phyloP scores from a whole-genome alignment of 2,329 filamentous ascomycete genomes.

The Alternaria sp. region DNA sequence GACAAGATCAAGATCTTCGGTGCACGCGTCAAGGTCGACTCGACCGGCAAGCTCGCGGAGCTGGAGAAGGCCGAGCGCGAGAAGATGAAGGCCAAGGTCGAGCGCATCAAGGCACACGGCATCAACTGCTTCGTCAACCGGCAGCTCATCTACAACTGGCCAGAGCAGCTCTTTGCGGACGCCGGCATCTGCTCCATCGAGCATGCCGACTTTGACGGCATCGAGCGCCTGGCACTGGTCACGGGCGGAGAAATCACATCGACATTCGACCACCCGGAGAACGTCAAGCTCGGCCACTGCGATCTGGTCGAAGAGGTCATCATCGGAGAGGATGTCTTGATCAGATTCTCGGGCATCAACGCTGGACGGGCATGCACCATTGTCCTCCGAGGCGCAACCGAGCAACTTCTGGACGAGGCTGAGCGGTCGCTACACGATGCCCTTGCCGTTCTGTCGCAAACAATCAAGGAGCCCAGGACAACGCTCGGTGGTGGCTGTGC shows the following conservation, averaged over 20 bases:
- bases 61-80: conserved; percentile 97
- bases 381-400: conserved; percentile 92
- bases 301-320: conserved; percentile 97
- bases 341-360: conserved; percentile 95
- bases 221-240: conserved; percentile 91
- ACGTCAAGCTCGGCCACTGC: conserved; percentile 94
- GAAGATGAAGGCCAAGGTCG: conserved; percentile 99
- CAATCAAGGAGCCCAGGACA: conserved; percentile 89
- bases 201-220: conserved; percentile 98
- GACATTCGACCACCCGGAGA: conserved; percentile 97
- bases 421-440: conserved; percentile 96
- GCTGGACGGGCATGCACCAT: conserved; percentile 95
- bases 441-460: conserved; percentile 93
- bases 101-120: conserved; percentile 97
- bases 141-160: conserved; percentile 99
- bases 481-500: conserved; percentile 95
- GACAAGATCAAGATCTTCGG: conserved; percentile 99
- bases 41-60: conserved; percentile 96
- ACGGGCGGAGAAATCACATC: conserved; percentile 97
- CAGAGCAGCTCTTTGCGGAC: conserved; percentile 97
- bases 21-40: conserved; percentile 93
- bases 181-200: conserved; percentile 98
- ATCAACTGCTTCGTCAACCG: conserved; percentile 99
- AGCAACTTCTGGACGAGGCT: conserved; percentile 95
- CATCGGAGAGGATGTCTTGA: conserved; percentile 95